These are phyloP conservation scores for Apiospora saccharicola DNA, from an alignment of 2,329 filamentous ascomycete species.

Conservation along the genomic window DNA sequence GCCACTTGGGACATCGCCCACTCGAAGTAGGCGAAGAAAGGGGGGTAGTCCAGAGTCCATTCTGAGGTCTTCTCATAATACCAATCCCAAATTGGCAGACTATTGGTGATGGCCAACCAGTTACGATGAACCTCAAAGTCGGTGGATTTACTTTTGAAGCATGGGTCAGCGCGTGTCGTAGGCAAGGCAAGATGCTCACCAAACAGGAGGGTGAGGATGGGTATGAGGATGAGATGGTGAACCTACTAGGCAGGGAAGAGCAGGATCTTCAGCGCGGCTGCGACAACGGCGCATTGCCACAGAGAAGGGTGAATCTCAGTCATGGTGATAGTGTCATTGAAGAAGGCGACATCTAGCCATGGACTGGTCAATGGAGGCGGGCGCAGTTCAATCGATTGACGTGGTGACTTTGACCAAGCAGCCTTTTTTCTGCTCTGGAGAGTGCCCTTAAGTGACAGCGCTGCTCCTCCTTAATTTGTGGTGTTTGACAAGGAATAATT, in stretches of 20 bases:
- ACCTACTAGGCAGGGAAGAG: constrained; percentile 94
- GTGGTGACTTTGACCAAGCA: not conserved
- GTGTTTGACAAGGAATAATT: constrained; percentile 3
- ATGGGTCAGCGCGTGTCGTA: constrained; percentile 16
- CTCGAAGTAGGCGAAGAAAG: constrained; percentile 98
- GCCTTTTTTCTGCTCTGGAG: not conserved
- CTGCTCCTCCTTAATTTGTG: not conserved
- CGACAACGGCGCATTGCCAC: constrained; percentile 84
- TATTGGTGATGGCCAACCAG: constrained; percentile 96
- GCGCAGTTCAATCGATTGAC: not conserved
- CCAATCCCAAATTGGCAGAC: constrained; percentile 86
- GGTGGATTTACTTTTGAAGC: constrained; percentile 81
- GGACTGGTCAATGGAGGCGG: not conserved
- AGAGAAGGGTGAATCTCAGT: constrained; percentile 86
- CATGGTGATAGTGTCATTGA: constrained; percentile 59
- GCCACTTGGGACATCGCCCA: constrained; percentile 88
- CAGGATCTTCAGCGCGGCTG: constrained; percentile 88
- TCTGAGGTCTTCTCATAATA: constrained; percentile 97
- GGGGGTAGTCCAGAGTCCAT: constrained; percentile 99
- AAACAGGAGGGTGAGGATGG: constrained; percentile 24
- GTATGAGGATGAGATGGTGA: constrained; percentile 24
- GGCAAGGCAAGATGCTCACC: not conserved
- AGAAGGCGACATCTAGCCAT: constrained; percentile 15
- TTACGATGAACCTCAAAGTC: constrained; percentile 99
- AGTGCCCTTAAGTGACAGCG: not conserved